Evolutionary conservation across 2,329 filamentous ascomycete species (phyloP).

Genomic region (Celoporthe dispersa): DNA sequence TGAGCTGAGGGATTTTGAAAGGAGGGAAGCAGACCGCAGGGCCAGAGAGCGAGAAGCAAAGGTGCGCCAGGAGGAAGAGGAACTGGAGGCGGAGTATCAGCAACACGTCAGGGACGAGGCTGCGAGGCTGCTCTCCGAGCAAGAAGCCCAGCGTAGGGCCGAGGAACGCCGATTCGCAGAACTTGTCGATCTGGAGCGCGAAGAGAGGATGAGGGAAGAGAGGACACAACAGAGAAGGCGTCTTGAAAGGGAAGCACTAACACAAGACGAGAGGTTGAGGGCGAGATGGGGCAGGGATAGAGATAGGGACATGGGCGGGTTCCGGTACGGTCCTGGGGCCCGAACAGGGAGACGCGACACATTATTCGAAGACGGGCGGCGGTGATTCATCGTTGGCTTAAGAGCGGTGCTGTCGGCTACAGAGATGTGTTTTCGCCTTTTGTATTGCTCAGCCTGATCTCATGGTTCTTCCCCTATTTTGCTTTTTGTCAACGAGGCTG

Average conservation of each 20-base stretch:
- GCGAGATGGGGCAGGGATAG: neutral
- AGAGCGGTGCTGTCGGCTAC: neutral
- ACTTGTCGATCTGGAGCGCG: neutral
- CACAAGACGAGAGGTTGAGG: neutral
- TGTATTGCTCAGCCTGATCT: neutral
- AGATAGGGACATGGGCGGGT: neutral
- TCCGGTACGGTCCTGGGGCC: neutral
- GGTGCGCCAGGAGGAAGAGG: neutral
- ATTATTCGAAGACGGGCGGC: neutral
- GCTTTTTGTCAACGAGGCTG: neutral
- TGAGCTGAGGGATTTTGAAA: constrained; percentile 4
- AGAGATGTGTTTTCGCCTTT: neutral
- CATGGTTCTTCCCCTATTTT: neutral
- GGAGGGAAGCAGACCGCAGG: neutral
- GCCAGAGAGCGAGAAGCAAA: constrained; percentile 12
- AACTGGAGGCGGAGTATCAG: neutral
- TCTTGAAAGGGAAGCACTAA: neutral
- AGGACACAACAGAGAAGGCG: neutral
- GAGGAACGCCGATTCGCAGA: neutral
- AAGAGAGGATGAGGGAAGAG: neutral
- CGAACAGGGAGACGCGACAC: neutral
- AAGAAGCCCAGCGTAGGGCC: neutral
- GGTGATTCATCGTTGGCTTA: neutral
- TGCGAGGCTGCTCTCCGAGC: neutral
- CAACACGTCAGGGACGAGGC: neutral